Base-by-base conservation (phyloP, 192 early-diverging fungal genomes). In the Backusella australiensis region DNA sequence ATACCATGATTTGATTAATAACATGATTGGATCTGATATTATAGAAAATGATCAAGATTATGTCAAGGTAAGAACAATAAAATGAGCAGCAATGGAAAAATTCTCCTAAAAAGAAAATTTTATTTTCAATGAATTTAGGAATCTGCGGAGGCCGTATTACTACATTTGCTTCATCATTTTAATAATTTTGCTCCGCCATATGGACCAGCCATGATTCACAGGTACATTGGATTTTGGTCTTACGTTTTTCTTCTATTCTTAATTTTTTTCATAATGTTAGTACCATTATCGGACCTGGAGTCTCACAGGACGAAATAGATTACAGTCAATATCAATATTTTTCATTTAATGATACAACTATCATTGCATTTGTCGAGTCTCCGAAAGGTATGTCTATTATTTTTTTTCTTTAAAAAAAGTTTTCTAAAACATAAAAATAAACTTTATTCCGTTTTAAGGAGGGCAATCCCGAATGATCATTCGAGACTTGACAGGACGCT, bases 401-500 rank as follows among this genome's bases (percentile, higher is more conserved):
- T 32, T 32, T 68, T 23, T 56, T 17, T 17, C 14, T 44, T 4
- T 4, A 44, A 44, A 14, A 17, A 17, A 29, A 63, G 26, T 63
- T 63, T 26, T 63, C 9, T 63, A 63, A 63, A 29, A 63, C n/a
- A 59, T 26, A 59, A 6, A 67, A 67, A 32, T 44, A 67, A 39
- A 69, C 44, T 32, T 56, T 35, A 56, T 71, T 35, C 67, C 46
- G 34, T 65, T 17, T 49, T 34, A 74, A 86, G 85, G 39, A 26
- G 77, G 83, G 8, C 77, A 88, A 32, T 81, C 86, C 8, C 84
- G 93, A 21, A 76, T 94, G 19, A 87, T 93, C 21, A 79, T 95
- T 38, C 86, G 95, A 59, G 90, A 96, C 73, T 84, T 90, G 52
- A 93, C 93, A 17, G 95, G 95, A 4, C 86, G 91, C 38, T 96